Percentiles rank a stretch among this genome's conserved stretches.
Conservation (phyloP, 148 eudicot genomes). For the Camellia lanceoleosa region DNA sequence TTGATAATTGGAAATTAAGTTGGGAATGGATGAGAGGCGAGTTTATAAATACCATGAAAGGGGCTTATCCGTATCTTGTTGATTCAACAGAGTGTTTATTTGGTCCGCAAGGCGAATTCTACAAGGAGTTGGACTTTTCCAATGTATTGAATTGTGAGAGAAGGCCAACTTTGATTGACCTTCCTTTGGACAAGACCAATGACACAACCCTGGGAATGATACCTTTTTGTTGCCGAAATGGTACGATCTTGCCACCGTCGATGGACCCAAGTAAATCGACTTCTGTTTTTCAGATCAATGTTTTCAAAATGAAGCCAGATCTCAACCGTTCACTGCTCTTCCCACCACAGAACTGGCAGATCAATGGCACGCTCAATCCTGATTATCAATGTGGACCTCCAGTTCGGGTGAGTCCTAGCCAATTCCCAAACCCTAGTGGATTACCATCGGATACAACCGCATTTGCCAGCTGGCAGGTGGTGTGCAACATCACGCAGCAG, state of each 20-base stretch:
- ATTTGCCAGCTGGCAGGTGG: constrained; percentile 59
- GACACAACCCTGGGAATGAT: constrained; percentile 47
- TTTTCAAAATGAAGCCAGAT: constrained; percentile 33
- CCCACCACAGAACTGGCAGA: constrained; percentile 40
- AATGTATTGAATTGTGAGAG: constrained; percentile 53
- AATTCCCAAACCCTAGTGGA: constrained; percentile 24
- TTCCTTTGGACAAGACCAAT: constrained; percentile 53
- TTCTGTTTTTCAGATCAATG: constrained; percentile 44
- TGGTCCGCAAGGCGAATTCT: constrained; percentile 50
- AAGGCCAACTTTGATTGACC: constrained; percentile 61
- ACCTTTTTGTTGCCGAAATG: constrained; percentile 69
- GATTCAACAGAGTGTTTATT: constrained; percentile 49
- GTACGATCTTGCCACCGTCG: constrained; percentile 59
- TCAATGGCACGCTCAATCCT: constrained; percentile 39
- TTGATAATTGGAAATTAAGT: constrained; percentile 66
- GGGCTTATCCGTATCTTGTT: constrained; percentile 53
- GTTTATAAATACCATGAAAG: constrained; percentile 54
- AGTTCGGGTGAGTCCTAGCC: constrained; percentile 29
- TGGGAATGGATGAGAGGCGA: constrained; percentile 79
- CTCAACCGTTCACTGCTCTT: constrained; percentile 30
- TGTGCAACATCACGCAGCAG: constrained; percentile 43
- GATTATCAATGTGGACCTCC: constrained; percentile 30
- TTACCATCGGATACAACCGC: constrained; percentile 32
- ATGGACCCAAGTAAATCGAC: constrained; percentile 66
- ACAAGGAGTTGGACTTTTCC: constrained; percentile 52